Base-by-base conservation (phyloP, 345 rosid species). In the Populus pruinosa region DNA sequence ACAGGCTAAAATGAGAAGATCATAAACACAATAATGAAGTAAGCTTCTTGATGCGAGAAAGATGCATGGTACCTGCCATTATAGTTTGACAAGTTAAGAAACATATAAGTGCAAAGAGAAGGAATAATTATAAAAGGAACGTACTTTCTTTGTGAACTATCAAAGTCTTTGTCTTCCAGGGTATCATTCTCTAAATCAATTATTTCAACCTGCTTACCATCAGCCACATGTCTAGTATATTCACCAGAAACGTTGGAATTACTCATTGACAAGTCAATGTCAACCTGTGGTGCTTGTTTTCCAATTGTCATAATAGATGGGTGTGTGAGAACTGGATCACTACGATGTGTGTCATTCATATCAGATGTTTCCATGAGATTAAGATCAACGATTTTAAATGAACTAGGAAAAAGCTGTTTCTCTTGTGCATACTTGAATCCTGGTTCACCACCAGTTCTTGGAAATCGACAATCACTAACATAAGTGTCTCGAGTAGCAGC, bases 371-470 rank as follows among this genome's bases (percentile, higher is more conserved):
- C 93, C 85, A 92, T 89, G 77, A 93, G 91, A 82, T 96, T 96
- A 80, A 96, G 92, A 80, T 96, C 99, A 70, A 91, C 93, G 21
- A 90, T 96, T 89, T 92, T 96, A 83, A 91, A 93, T 71, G 97
- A 87, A 86, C 90, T 84, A 8, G 95, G 94, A 81, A 89, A 85
- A 78, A 92, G 86, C 82, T 90, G 92, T 77, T 88, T 92, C 83
- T 96, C 98, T 87, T 87, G 89, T 41, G 91, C 79, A 86, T 82
- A 86, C 74, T 73, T 84, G 36, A 78, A 69, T 68, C 87, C 72
- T 56, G 89, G 29, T 68, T 83, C 88, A 73, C 78, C 81, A 29
- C 43, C 83, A 66, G 55, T 73, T 65, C 74, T 78, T 50, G 85
- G 71, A 69, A 81, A 83, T 67, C 71, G 82, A 76, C 79, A 74